Evolutionary conservation across 2,329 filamentous ascomycete species (phyloP), one percentile per base, ranked within the genome.

Genomic region (Anisogramma anomala): DNA sequence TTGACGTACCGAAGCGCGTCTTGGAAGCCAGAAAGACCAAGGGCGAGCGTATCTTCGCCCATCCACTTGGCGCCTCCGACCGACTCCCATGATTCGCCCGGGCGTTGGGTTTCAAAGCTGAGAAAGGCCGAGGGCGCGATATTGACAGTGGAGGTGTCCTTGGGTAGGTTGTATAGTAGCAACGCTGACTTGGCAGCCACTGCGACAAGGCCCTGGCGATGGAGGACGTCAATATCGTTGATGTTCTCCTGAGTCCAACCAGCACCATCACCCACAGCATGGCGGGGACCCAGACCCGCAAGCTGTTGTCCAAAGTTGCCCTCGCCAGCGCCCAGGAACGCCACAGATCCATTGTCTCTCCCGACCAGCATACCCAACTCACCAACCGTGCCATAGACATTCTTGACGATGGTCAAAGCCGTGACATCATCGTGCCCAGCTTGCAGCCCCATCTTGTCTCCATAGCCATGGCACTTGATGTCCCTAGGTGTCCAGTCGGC

Each of bases 341-440:
- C 56, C 4, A 76, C 50, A 14, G 67, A 57, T 1, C 72, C 71
- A 46, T 67, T 71, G 1, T 70, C 67, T 25, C 71, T 60, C 4
- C 69, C 71, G 0, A 67, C 63, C 2, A 72, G 49, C 1, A 71
- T 49, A 2, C 62, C 57, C 13, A 62, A 49, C 13, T 43, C 40
- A 3, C 47, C 52, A 3, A 52, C 48, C 6, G 33, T 43, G 13
- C 41, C 49, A 6, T 35, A 27, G n/a, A 30, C 40, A 3, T 57
- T 50, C 27, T 65, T 61, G 4, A 72, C 50, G 15, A 74, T 56
- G 0, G 62, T 60, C 1, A 75, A 50, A 3, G 66, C 60, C 2
- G 63, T 72, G 5, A 72, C 61, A 40, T 76, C 72, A 41, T 69
- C 71, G 22, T 55, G 63, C 0, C 70, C 71, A 1, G 64, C 53